phyloP scores from a whole-genome alignment of 176 grass and related monocot species.

The Zoysia pacifica region DNA sequence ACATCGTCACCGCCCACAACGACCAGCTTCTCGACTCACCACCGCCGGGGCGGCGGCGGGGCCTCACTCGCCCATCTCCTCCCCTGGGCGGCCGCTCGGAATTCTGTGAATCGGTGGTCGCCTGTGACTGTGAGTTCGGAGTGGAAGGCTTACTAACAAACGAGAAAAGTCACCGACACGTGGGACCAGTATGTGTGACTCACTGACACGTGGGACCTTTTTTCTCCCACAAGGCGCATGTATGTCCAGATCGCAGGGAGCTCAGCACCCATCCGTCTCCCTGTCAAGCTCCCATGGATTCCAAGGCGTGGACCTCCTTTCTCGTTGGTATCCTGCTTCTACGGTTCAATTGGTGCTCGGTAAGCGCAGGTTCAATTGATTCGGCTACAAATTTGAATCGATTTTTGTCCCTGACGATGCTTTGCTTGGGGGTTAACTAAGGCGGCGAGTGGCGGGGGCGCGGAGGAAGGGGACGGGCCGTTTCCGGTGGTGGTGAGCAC shows the following conservation, averaged over 20 bases:
- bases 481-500: conserved; percentile 79
- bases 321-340: conserved; percentile 45
- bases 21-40: conserved; percentile 31
- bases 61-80: conserved; percentile 37
- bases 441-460: conserved; percentile 11
- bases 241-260: neutral
- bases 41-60: neutral
- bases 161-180: conserved; percentile 22
- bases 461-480: conserved; percentile 5
- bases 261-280: neutral
- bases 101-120: neutral
- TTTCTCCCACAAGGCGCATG: neutral
- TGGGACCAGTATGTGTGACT: neutral
- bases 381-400: neutral
- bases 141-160: neutral
- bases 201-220: conserved; percentile 30
- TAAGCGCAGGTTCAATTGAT: conserved; percentile 30
- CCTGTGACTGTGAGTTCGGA: neutral
- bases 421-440: neutral
- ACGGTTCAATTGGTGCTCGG: conserved; percentile 14
- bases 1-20: conserved; percentile 78
- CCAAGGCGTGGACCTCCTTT: conserved; percentile 32
- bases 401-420: neutral
- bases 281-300: conserved; percentile 23
- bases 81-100: conserved; percentile 26